A percentile compares a stretch with the other conserved stretches of the same genome.
Conservation (phyloP, 1,139 yeast genomes). For the Lodderomyces oxycetoniae region DNA sequence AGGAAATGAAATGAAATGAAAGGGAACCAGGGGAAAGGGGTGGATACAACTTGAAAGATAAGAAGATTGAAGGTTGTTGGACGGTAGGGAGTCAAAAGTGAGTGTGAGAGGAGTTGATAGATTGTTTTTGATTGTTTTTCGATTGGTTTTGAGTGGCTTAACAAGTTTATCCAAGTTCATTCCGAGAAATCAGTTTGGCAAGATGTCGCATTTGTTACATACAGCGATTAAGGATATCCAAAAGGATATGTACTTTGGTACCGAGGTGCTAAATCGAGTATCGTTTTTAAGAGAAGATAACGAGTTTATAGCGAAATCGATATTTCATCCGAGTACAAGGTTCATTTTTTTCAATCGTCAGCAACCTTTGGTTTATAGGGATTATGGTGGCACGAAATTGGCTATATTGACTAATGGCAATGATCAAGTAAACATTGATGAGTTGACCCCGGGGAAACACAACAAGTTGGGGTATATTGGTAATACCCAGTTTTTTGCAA, state of each 20-base stretch:
- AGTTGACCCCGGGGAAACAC: slow-evolving; percentile 5
- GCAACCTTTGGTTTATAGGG: slow-evolving; percentile 35
- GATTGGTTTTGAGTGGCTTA: too few relatives aligned
- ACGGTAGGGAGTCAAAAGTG: too few relatives aligned
- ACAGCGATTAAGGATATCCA: slow-evolving; percentile 20
- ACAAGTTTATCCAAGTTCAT: too few relatives aligned
- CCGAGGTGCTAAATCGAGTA: slow-evolving; percentile 67
- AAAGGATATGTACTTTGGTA: slow-evolving; percentile 43
- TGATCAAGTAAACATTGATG: slow-evolving; percentile 19
- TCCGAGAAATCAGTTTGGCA: too few relatives aligned
- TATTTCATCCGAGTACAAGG: slow-evolving; percentile 48
- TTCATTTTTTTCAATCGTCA: slow-evolving; percentile 48
- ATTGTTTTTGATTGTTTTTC: too few relatives aligned
- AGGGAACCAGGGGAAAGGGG: too few relatives aligned
- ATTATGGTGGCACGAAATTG: slow-evolving; percentile 23
- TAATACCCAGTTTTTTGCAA: slow-evolving; percentile 6
- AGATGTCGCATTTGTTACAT: slow-evolving; percentile 12
- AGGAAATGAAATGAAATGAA: too few relatives aligned
- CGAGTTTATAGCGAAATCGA: slow-evolving; percentile 52
- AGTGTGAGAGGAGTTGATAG: too few relatives aligned
- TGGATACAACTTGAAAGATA: too few relatives aligned
- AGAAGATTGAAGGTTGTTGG: too few relatives aligned
- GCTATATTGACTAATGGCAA: slow-evolving; percentile 36
- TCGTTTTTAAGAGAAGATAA: slow-evolving; percentile 70
- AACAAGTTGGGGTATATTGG: slow-evolving; percentile 15